Base-by-base conservation (phyloP, 2,329 filamentous ascomycete species). In the Incumbomyces delicatus region DNA sequence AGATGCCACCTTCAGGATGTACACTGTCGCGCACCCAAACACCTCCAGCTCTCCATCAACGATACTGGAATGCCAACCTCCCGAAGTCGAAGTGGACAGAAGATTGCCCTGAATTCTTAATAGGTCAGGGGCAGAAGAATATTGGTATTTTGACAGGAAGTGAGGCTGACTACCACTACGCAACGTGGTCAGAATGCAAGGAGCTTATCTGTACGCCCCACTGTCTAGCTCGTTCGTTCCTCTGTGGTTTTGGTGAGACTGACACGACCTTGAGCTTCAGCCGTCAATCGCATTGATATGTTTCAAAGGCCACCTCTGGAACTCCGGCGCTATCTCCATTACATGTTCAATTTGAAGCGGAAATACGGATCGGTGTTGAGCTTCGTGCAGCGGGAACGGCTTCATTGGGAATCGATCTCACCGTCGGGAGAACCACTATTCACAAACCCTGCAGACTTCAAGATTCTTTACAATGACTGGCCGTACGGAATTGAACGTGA, bases 381-480 rank as follows among this genome's bases (percentile, higher is more conserved):
- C 44, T 95, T 88, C 60, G 76, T 95, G 34, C 66, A 94, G 36
- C 67, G 71, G 20, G 70, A 87, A 61, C 71, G 87, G 41, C 68
- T 95, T 47, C 65, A 69, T 13, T 95, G 90, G 90, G 62, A 66
- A 56, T 62, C 65, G 47, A 58, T 74, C 45, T 60, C 58, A 39
- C 63, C 69, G 3, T 61, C 57, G 44, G 66, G 64, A 40, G 43
- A 50, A 5, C 49, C 50, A 14, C 66, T 67, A 6, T 76, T 75
- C 52, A 66, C 66, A 27, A 62, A 67, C 48, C 55, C 65, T 34
- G 66, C 62, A 36, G 57, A 61, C 39, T 58, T 82, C 57, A 87
- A 80, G 63, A 81, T 94, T 40, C 64, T 95, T 34, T 78, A 77
- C 66, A 96, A 96, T 61, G 89, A 96, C 72, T 95, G 88, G 86